A percentile compares a stretch with the other conserved stretches of the same genome.
Evolutionary conservation across 768 basidiomycete species (phyloP).

Genomic region (Suillus paluster): DNA sequence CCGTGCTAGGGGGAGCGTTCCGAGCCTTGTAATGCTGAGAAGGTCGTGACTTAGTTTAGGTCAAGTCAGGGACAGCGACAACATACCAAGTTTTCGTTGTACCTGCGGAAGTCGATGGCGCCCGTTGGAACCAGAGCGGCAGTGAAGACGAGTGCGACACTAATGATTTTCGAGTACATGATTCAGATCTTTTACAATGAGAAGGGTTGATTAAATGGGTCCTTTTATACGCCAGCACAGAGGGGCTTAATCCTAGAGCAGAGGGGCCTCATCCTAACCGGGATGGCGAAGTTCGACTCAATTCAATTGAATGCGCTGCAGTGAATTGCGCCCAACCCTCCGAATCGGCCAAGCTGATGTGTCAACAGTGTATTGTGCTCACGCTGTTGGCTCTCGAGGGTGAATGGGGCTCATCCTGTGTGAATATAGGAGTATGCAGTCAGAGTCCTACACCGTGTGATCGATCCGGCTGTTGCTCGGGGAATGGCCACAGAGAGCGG

Average conservation of each 20-base stretch:
- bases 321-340: too few relatives aligned
- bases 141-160: background rate
- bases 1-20: background rate
- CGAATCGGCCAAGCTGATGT: too few relatives aligned
- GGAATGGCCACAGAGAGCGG: too few relatives aligned
- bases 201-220: background rate
- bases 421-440: background rate
- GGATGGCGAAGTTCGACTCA: background rate
- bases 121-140: background rate
- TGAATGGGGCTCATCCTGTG: too few relatives aligned
- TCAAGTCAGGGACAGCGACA: background rate
- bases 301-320: background rate
- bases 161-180: conserved; percentile 1
- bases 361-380: too few relatives aligned
- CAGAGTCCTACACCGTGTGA: too few relatives aligned
- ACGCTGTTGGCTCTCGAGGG: background rate
- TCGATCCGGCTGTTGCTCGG: too few relatives aligned
- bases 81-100: background rate
- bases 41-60: background rate
- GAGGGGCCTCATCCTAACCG: too few relatives aligned
- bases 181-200: background rate
- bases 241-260: background rate
- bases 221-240: background rate
- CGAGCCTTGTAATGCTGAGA: background rate
- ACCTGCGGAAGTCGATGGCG: background rate